These are phyloP conservation scores for Trifolium subterraneum DNA, from an alignment of 306 rosid species.

Conservation along the genomic window DNA sequence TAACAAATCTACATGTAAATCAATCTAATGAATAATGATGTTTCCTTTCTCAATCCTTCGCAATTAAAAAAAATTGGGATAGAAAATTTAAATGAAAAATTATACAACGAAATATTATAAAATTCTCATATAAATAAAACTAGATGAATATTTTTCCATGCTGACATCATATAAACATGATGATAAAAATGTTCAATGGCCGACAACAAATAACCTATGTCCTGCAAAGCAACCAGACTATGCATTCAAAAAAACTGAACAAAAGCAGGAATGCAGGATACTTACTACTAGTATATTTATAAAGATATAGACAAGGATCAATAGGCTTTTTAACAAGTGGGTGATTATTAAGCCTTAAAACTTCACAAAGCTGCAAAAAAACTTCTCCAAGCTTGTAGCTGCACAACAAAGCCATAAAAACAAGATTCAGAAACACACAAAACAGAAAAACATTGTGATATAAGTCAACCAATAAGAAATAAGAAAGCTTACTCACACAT, in stretches of 20 bases:
- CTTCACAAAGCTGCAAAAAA: slow-evolving; percentile 83
- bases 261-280: slow-evolving; percentile 18
- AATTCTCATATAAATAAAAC: slow-evolving; percentile 1
- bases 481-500: slow-evolving; percentile 66
- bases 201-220: slow-evolving; percentile 10
- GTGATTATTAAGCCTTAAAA: slow-evolving; percentile 69
- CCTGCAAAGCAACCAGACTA: slow-evolving; percentile 7
- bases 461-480: slow-evolving; percentile 7
- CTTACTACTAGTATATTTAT: slow-evolving; percentile 72
- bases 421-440: slow-evolving; percentile 35
- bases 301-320: slow-evolving; percentile 82
- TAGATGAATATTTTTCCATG: neutral
- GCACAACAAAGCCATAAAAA: slow-evolving; percentile 43
- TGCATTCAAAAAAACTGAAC: slow-evolving; percentile 17
- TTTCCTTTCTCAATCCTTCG: neutral
- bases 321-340: slow-evolving; percentile 71
- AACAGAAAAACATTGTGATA: slow-evolving; percentile 18
- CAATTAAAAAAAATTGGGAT: neutral
- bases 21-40: slow-evolving; percentile 4
- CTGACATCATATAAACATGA: slow-evolving; percentile 11
- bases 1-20: slow-evolving; percentile 43
- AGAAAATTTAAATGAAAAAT: neutral
- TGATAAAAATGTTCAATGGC: neutral
- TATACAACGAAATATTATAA: neutral
- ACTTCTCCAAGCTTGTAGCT: slow-evolving; percentile 81